A percentile compares a stretch with the other conserved stretches of the same genome.
These are phyloP conservation scores for Monilinia vaccinii-corymbosi DNA, from an alignment of 2,329 filamentous ascomycete genomes.

Conservation along the genomic window DNA sequence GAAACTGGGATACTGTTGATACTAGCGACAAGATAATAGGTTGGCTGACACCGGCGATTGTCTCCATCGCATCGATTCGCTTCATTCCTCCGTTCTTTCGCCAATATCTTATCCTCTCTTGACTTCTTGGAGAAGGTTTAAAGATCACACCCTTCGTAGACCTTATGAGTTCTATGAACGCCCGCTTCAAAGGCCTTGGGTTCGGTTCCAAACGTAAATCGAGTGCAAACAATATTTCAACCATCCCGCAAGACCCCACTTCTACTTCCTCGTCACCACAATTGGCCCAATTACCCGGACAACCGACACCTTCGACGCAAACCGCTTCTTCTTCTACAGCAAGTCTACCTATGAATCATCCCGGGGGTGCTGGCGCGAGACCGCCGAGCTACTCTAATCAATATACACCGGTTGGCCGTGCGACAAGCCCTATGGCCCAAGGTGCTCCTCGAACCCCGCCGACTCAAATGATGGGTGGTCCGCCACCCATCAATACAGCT, in stretches of 20 bases:
- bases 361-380: constrained; percentile 46
- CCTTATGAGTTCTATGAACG: constrained; percentile 71
- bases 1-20: neutral
- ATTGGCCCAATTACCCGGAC: constrained; percentile 18
- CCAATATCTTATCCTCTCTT: constrained; percentile 21
- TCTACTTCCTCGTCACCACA: constrained; percentile 24
- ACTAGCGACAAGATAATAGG: constrained; percentile 8
- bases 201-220: constrained; percentile 70
- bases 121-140: constrained; percentile 26
- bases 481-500: constrained; percentile 58
- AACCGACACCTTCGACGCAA: constrained; percentile 24
- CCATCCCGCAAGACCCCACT: constrained; percentile 29
- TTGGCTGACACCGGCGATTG: constrained; percentile 7
- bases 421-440: constrained; percentile 32
- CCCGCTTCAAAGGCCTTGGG: constrained; percentile 69
- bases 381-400: constrained; percentile 56
- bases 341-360: constrained; percentile 54
- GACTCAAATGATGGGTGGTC: constrained; percentile 41
- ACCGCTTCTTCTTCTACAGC: constrained; percentile 41
- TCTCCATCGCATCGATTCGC: constrained; percentile 1
- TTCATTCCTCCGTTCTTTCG: constrained; percentile 14
- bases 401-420: constrained; percentile 45
- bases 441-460: constrained; percentile 28
- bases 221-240: constrained; percentile 44
- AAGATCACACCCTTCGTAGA: constrained; percentile 13